Percentiles rank a stretch among this genome's conserved stretches.
phyloP scores from a whole-genome alignment of 1,284 basidiomycete species.

The Coriolopsis trogii region DNA sequence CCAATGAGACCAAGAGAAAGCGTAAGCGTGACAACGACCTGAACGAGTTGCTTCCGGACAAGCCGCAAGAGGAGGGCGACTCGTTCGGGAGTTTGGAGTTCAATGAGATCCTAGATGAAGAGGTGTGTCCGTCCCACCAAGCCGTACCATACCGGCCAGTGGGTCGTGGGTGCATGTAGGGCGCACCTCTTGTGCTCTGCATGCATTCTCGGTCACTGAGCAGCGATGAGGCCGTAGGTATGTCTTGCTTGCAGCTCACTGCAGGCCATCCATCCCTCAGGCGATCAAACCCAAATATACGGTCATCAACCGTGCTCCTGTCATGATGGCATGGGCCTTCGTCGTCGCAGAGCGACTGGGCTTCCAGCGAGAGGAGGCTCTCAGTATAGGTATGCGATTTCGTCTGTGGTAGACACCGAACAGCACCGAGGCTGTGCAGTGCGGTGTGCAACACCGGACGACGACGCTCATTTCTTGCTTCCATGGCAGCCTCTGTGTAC shows the following conservation, averaged over 20 bases:
- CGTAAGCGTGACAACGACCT: constrained; percentile 50
- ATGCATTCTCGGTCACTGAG: too few species aligned
- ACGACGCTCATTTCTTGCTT: not conserved
- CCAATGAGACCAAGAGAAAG: constrained; percentile 28
- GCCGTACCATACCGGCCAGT: too few species aligned
- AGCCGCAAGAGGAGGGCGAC: constrained; percentile 50
- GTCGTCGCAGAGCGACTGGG: constrained; percentile 85
- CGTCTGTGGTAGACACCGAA: constrained; percentile 10
- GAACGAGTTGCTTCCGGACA: constrained; percentile 64
- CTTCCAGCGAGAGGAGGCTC: constrained; percentile 85
- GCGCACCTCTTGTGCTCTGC: too few species aligned
- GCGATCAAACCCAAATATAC: constrained; percentile 60
- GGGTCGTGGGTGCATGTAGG: too few species aligned
- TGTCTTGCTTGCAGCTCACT: constrained; percentile 9
- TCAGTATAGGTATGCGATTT: constrained; percentile 73
- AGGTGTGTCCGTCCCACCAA: constrained; percentile 42
- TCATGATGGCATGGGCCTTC: constrained; percentile 93
- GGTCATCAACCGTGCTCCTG: constrained; percentile 88
- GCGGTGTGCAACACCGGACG: constrained; percentile 20
- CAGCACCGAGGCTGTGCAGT: constrained; percentile 21
- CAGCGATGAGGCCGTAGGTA: not conserved
- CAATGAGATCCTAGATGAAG: constrained; percentile 70
- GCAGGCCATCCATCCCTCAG: constrained; percentile 39
- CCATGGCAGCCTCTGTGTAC: constrained; percentile 76
- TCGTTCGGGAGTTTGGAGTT: constrained; percentile 65